Conservation (phyloP, 2,329 filamentous ascomycete genomes). For the Fusarium sp. region DNA sequence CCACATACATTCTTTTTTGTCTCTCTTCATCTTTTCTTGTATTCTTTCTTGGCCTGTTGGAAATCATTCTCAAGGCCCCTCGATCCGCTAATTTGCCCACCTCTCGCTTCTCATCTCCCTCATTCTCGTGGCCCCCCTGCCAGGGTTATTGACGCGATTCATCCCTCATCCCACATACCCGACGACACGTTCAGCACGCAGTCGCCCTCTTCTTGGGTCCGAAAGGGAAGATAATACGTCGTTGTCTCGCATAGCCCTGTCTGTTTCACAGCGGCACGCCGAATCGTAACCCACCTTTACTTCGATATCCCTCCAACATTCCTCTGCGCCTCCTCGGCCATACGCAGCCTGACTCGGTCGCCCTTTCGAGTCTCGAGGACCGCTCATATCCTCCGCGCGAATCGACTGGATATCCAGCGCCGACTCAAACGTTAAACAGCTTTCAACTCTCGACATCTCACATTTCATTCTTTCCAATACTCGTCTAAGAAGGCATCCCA, state of each 20-base stretch:
- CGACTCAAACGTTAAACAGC: background rate
- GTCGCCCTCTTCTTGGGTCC: constrained; percentile 1
- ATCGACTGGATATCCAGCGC: background rate
- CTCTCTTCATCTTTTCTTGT: constrained; percentile 24
- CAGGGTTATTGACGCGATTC: constrained; percentile 30
- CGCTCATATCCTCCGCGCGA: background rate
- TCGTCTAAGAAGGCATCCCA: constrained; percentile 4
- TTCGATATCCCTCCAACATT: constrained; percentile 29
- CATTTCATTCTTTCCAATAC: constrained; percentile 14
- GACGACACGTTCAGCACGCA: constrained; percentile 8
- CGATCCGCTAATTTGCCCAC: constrained; percentile 29
- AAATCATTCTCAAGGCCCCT: background rate
- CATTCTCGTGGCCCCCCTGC: constrained; percentile 27
- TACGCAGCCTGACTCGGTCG: constrained; percentile 17
- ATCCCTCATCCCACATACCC: constrained; percentile 25
- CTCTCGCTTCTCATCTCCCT: constrained; percentile 29
- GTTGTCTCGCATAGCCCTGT: constrained; percentile 16
- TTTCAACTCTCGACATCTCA: constrained; percentile 1
- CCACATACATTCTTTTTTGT: constrained; percentile 34
- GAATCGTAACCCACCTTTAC: constrained; percentile 13
- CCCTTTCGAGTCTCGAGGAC: constrained; percentile 14
- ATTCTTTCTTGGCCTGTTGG: constrained; percentile 3
- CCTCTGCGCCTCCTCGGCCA: constrained; percentile 16
- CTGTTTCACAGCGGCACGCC: constrained; percentile 15
- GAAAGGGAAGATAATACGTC: constrained; percentile 2